Evolutionary conservation across 495 filamentous ascomycete genomes (phyloP), one percentile per base, ranked within the genome.

Genomic region (Pyronema omphalodes): DNA sequence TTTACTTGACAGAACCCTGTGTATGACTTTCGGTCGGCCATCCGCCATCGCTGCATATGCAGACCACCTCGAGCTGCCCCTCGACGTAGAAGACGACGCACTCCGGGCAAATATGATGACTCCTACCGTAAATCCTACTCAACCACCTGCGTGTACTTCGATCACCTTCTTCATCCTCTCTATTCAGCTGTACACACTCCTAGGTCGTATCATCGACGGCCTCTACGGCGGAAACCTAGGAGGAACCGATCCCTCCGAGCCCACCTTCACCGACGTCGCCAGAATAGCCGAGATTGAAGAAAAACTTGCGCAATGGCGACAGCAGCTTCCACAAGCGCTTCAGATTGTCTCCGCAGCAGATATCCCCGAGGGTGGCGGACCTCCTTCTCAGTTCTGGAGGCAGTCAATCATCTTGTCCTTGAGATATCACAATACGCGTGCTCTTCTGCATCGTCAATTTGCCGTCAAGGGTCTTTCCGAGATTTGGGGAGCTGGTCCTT

Each of bases 1-100:
- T 0, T 55, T 73, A 9, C 57, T 74, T n/a, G 71, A 74, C 29
- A 71, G 71, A 39, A 71, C 65, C 0, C 54, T 73, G 29, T 71
- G 71, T 51, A 73, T 74, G 71, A 71, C 71, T 0, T 71, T 73
- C 39, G 71, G 71, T 0, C 61, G 70, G 0, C 70, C 70, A 5
- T 60, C 63, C 6, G 57, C 67, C 1, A 72, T 72, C 4, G 67
- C 70, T 7, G 66, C 68, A 7, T 64, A 62, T 54, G 68, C 68
- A 18, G 63, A 69, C 18, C 67, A 65, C 19, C 62, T 71, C 0
- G 69, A 70, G 23, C 57, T 71, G 9, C 70, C 69, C 1, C 52
- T 62, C 4, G 61, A 65, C 34, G 55, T 62, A 19, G 60, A 61
- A 11, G 59, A 65, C 33, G 57, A 60, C 55, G 61, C 52, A 19